Percentiles rank a stretch among this genome's conserved stretches.
Evolutionary conservation across 441 rosid genomes (phyloP).

Genomic region (Populus hybrid): DNA sequence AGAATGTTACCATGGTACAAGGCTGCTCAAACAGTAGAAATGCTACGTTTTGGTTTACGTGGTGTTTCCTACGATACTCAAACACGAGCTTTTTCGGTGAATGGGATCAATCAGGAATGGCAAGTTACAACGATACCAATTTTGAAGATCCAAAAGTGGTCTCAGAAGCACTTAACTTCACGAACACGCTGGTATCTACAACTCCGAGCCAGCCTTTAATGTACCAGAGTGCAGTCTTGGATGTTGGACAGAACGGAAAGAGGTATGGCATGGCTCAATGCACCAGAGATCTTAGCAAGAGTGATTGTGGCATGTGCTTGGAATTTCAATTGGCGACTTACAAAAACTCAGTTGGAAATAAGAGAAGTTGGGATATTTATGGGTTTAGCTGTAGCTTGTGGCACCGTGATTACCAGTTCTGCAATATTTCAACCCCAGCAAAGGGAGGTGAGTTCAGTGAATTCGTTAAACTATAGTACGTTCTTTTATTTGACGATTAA

Average conservation of each 20-base stretch:
- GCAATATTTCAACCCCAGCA: constrained; percentile 25
- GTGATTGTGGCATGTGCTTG: constrained; percentile 32
- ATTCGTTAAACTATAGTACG: constrained; percentile 17
- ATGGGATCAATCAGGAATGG: constrained; percentile 32
- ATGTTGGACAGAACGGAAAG: constrained; percentile 34
- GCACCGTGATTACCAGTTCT: constrained; percentile 40
- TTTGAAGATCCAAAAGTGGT: constrained; percentile 32
- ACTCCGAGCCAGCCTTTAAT: constrained; percentile 27
- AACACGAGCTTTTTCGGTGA: constrained; percentile 30
- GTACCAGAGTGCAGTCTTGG: constrained; percentile 32
- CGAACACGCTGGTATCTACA: constrained; percentile 28
- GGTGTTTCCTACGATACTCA: constrained; percentile 41
- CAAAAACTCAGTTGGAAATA: constrained; percentile 27
- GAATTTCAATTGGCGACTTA: constrained; percentile 22
- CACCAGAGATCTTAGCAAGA: constrained; percentile 31
- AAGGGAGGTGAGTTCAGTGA: constrained; percentile 25
- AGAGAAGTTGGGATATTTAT: constrained; percentile 40
- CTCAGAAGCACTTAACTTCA: constrained; percentile 26
- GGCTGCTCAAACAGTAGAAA: constrained; percentile 24
- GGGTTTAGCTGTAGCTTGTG: constrained; percentile 45
- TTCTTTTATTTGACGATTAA: no score
- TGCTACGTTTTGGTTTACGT: constrained; percentile 29
- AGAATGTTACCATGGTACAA: constrained; percentile 6
- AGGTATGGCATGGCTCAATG: constrained; percentile 48
- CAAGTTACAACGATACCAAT: constrained; percentile 28